A percentile compares a stretch with the other conserved stretches of the same genome.
Evolutionary conservation across 305 asterid genomes (phyloP).

Genomic region (Fraxinus sp.): DNA sequence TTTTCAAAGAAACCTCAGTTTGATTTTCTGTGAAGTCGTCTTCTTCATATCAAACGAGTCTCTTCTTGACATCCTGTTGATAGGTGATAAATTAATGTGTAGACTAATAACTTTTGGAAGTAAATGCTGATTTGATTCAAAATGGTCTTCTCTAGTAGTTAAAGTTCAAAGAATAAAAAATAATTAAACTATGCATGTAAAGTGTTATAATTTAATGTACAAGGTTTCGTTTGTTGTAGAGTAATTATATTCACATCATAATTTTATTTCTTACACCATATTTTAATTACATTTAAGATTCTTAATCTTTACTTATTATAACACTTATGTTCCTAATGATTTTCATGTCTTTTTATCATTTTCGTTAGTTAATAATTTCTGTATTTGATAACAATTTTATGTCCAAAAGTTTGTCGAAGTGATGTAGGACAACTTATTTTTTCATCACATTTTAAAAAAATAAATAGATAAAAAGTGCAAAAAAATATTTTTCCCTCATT

Average conservation of each 20-base stretch:
- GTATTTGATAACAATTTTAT: background rate
- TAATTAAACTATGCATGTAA: background rate
- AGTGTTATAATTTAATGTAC: background rate
- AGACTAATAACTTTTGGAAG: background rate
- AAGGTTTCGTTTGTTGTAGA: background rate
- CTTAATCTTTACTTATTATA: too few relatives aligned
- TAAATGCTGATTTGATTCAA: background rate
- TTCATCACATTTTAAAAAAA: too few relatives aligned
- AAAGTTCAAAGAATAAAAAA: background rate
- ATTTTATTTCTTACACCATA: too few relatives aligned
- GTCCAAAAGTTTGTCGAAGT: background rate
- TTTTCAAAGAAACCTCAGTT: slow-evolving; percentile 58
- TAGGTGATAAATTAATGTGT: background rate
- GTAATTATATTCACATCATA: background rate
- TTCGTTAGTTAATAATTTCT: background rate
- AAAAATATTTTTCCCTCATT: too few relatives aligned
- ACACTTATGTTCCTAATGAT: background rate
- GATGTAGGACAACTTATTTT: background rate
- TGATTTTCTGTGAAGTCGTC: slow-evolving; percentile 53
- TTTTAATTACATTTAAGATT: too few relatives aligned
- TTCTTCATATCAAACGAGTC: background rate
- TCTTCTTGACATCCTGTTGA: background rate
- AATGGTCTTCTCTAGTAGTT: background rate
- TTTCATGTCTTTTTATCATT: background rate
- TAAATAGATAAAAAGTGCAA: too few relatives aligned